Conservation (phyloP, 306 rosid species). For the Citrullus colocynthis region DNA sequence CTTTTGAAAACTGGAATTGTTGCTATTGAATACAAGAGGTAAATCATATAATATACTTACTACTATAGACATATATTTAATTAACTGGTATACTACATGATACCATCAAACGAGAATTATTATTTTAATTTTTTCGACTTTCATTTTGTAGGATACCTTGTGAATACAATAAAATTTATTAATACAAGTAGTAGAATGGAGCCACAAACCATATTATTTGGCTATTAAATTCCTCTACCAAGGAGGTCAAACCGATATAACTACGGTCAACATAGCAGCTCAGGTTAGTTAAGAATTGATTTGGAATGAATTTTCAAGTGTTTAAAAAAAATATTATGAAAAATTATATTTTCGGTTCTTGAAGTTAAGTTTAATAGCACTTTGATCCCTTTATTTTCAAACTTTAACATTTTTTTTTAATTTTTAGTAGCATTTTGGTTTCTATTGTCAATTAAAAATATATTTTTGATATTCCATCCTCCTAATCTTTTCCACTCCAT, state of each 20-base stretch:
- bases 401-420: too few species aligned
- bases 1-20: slow-evolving; percentile 47
- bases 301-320: too few species aligned
- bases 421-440: too few species aligned
- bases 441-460: too few species aligned
- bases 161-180: slow-evolving; percentile 51
- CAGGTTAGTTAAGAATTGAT: slow-evolving; percentile 26
- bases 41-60: neutral
- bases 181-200: slow-evolving; percentile 78
- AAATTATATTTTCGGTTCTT: too few species aligned
- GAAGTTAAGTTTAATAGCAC: too few species aligned
- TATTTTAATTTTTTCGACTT: neutral
- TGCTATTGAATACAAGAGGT: slow-evolving; percentile 71
- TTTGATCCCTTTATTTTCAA: too few species aligned
- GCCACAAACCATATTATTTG: slow-evolving; percentile 50
- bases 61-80: too few species aligned
- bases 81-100: too few species aligned
- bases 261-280: slow-evolving; percentile 59
- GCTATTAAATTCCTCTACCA: slow-evolving; percentile 61
- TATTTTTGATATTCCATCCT: too few species aligned
- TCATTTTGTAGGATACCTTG: slow-evolving; percentile 48
- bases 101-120: neutral
- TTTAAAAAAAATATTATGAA: too few species aligned
- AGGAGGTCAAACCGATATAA: slow-evolving; percentile 94
- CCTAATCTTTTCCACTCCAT: too few species aligned